Evolutionary conservation across 345 rosid species (phyloP).

Genomic region (Salix udensis): DNA sequence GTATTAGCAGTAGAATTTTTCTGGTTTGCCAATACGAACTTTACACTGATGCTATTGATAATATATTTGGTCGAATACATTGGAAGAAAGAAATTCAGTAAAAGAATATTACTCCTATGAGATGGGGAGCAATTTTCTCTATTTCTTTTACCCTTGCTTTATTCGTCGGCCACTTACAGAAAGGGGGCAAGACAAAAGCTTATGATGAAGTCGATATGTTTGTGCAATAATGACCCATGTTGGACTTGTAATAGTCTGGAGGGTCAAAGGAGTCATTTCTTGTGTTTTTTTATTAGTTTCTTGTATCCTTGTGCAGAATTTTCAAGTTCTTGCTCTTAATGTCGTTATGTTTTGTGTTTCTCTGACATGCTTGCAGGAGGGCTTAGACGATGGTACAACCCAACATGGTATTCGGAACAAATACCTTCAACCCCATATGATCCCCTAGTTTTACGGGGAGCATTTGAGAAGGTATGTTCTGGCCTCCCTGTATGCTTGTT

Average conservation of each 20-base stretch:
- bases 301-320: background rate
- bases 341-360: background rate
- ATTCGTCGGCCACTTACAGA: background rate
- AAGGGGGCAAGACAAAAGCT: background rate
- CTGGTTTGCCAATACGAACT: background rate
- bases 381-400: constrained; percentile 79
- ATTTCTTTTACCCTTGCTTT: background rate
- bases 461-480: constrained; percentile 62
- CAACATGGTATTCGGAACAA: constrained; percentile 60
- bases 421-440: constrained; percentile 71
- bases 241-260: background rate
- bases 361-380: constrained; percentile 42
- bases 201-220: too few species aligned
- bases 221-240: background rate
- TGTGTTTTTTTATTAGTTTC: background rate
- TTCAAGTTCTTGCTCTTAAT: background rate
- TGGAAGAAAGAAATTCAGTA: background rate
- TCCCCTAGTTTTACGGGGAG: constrained; percentile 43
- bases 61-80: background rate
- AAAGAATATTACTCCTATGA: background rate
- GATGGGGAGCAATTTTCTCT: background rate
- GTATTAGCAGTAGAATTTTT: background rate
- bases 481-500: constrained; percentile 1
- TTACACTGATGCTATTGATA: background rate
- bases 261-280: background rate